Percentiles rank a stretch among this genome's conserved stretches.
These are phyloP conservation scores for Cordyceps militaris DNA, from an alignment of 2,329 filamentous ascomycete species.

Conservation along the genomic window DNA sequence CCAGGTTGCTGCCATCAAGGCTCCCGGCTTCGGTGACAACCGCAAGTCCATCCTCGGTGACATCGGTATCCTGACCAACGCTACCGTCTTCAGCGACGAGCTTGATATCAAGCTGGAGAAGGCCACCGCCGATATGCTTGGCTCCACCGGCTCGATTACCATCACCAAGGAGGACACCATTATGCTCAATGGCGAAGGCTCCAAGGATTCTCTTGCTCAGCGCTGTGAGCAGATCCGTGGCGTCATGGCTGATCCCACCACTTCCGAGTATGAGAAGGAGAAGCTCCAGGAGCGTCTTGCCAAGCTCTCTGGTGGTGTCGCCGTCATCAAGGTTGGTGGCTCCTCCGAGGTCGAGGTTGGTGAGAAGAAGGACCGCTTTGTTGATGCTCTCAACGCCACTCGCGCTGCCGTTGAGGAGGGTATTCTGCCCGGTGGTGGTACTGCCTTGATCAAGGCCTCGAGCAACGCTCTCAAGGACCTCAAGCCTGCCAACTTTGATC, in stretches of 20 bases:
- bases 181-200: constrained; percentile 91
- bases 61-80: constrained; percentile 90
- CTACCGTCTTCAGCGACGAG: constrained; percentile 96
- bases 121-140: constrained; percentile 90
- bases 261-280: constrained; percentile 99
- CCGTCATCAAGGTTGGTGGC: constrained; percentile 98
- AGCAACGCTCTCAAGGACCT: constrained; percentile 76
- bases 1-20: constrained; percentile 97
- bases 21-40: constrained; percentile 98
- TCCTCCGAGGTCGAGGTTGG: constrained; percentile 96
- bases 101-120: constrained; percentile 99
- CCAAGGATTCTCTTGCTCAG: constrained; percentile 88
- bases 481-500: constrained; percentile 94
- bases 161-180: constrained; percentile 99
- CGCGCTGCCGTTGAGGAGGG: constrained; percentile 98
- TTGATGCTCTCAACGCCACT: constrained; percentile 95
- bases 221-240: constrained; percentile 99
- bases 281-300: constrained; percentile 99
- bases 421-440: constrained; percentile 97
- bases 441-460: constrained; percentile 93
- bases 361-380: constrained; percentile 99
- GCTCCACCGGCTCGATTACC: constrained; percentile 94
- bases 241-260: constrained; percentile 87
- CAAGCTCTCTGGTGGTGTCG: constrained; percentile 97
- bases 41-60: constrained; percentile 99